Percentiles rank a stretch among this genome's conserved stretches.
Evolutionary conservation across 495 filamentous ascomycete genomes (phyloP).

Genomic region (Hypoxylon lienhwacheense): DNA sequence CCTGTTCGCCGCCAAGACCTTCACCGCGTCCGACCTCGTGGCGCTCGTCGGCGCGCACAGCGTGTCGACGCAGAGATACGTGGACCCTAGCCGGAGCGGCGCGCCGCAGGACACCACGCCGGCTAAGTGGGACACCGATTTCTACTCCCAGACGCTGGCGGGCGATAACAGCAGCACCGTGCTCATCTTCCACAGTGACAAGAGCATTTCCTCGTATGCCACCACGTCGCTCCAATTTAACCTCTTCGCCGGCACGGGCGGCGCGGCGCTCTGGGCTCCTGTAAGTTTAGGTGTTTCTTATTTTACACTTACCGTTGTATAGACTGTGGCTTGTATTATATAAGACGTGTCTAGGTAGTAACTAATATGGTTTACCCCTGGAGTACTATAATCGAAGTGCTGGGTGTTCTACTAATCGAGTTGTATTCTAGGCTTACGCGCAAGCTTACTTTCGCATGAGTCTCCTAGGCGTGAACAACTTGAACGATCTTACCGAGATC

Average conservation of each 20-base stretch:
- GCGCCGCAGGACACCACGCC: conserved; percentile 46
- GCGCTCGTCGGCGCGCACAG: conserved; percentile 57
- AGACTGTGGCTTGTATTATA: too few relatives aligned
- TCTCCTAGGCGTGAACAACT: conserved; percentile 46
- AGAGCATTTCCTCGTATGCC: conserved; percentile 43
- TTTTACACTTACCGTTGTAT: too few relatives aligned
- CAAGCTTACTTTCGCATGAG: conserved; percentile 47
- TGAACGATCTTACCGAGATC: conserved; percentile 48
- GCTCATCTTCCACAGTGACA: conserved; percentile 51
- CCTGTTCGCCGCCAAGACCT: conserved; percentile 54
- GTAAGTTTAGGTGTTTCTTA: too few relatives aligned
- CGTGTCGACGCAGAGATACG: conserved; percentile 48
- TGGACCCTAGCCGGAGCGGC: conserved; percentile 39
- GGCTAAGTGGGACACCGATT: conserved; percentile 44
- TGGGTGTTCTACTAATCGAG: too few relatives aligned
- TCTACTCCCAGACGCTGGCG: conserved; percentile 48
- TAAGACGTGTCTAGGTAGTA: too few relatives aligned
- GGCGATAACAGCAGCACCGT: conserved; percentile 42
- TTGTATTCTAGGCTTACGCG: conserved; percentile 36
- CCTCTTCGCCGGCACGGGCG: conserved; percentile 35
- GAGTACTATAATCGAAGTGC: too few relatives aligned
- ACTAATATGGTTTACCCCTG: too few relatives aligned
- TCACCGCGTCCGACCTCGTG: conserved; percentile 48
- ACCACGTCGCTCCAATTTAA: conserved; percentile 36
- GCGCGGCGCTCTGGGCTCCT: conserved; percentile 39